Base-by-base conservation (phyloP, 73 alveolate species). In the Loxodes magnus region DNA sequence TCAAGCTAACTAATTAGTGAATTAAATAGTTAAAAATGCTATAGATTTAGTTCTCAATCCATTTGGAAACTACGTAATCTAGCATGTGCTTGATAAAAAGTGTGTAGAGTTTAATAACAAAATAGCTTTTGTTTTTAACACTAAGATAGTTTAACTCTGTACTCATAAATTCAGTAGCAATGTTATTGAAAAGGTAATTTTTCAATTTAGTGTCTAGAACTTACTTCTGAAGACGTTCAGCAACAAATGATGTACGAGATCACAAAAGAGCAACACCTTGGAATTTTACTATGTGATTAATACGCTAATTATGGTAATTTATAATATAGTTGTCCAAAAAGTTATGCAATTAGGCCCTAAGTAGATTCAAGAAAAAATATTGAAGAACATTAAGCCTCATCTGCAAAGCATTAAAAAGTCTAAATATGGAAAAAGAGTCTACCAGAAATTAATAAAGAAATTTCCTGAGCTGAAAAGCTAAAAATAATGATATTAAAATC, bases 1-100 rank as follows among this genome's bases (percentile, higher is more conserved):
- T 14, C 63, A 71, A 59, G 35, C 37, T 35, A 67, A 58, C 6
- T 23, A 16, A 25, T 25, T 46, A 10, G 7, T 46, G 51, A 46
- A 41, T 24, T 37, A 46, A 46, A 10, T 46, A 12, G n/a, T 46
- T 6, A 24, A 41, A 10, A 2, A 24, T 0, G 46, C 59, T 0
- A 2, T 46, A 46, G 0, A 25, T 22, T 24, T 46, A 19, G 27
- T 46, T 37, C 59, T 25, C 23, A 20, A 46, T 25, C 59, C 59
- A 7, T 46, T 25, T 24, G 59, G 59, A 7, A 46, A 46, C 2
- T 46, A 46, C 17, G 59, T 41, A 5, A 14, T 46, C n/a, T 41
- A 46, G 27, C 16, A 12, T 21, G 34, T 25, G 16, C 7, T 46
- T 24, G 59, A 46, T 2, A 14, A 12, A 10, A 25, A 41, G 59